Percentiles rank a stretch among this genome's conserved stretches.
Conservation (phyloP, 2,329 filamentous ascomycete genomes). For the Harringtonia aguacate region DNA sequence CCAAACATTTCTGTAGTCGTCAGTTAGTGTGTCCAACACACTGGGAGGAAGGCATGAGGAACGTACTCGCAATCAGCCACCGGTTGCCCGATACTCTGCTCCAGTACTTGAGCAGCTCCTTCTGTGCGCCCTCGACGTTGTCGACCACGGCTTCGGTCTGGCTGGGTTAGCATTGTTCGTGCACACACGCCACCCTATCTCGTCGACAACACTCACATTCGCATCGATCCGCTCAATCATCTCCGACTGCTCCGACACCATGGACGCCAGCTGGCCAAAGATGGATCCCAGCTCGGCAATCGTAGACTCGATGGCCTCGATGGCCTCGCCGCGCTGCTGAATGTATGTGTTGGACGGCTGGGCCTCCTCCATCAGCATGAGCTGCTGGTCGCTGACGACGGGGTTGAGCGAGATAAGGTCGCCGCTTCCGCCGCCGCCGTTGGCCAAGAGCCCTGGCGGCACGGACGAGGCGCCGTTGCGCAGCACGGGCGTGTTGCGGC, state of each 20-base stretch:
- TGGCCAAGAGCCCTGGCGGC: conserved; percentile 5
- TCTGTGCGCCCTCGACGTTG: conserved; percentile 93
- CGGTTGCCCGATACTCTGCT: conserved; percentile 85
- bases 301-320: conserved; percentile 92
- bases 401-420: conserved; percentile 81
- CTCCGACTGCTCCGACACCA: conserved; percentile 96
- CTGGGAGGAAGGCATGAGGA: no score
- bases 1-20: conserved; percentile 53
- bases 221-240: conserved; percentile 52
- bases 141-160: conserved; percentile 89
- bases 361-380: conserved; percentile 89
- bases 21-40: neutral
- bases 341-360: conserved; percentile 82
- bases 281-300: conserved; percentile 73
- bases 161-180: neutral
- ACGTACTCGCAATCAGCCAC: conserved; percentile 68
- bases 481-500: conserved; percentile 11
- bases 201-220: conserved; percentile 13
- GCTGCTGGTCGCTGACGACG: conserved; percentile 66
- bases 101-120: conserved; percentile 96
- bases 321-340: conserved; percentile 85
- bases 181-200: conserved; percentile 9
- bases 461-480: conserved; percentile 6
- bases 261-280: conserved; percentile 61
- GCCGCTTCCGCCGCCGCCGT: conserved; percentile 17